Conservation (phyloP, 805 yeast genomes). For the Spathaspora gorwiae region DNA sequence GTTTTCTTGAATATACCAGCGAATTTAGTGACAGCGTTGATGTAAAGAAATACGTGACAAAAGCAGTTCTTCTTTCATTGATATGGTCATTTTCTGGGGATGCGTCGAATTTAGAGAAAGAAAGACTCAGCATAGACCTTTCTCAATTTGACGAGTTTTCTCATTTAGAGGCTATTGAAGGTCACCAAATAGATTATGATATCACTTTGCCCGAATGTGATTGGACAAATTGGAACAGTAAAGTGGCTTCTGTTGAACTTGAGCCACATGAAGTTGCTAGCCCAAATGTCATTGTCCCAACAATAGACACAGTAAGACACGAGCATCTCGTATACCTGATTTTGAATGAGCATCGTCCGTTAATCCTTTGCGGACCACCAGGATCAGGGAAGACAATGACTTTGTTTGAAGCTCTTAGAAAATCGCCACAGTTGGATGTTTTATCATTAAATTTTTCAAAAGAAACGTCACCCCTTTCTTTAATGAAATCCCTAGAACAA, state of each 20-base stretch:
- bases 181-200: slow-evolving; percentile 37
- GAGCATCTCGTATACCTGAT: slow-evolving; percentile 56
- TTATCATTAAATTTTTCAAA: slow-evolving; percentile 78
- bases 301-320: slow-evolving; percentile 70
- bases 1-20: slow-evolving; percentile 7
- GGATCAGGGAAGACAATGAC: slow-evolving; percentile 98
- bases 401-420: slow-evolving; percentile 60
- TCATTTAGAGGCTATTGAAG: slow-evolving; percentile 3
- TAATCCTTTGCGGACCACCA: slow-evolving; percentile 90
- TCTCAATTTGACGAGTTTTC: slow-evolving; percentile 13
- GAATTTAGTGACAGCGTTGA: slow-evolving; percentile 17
- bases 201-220: slow-evolving; percentile 41
- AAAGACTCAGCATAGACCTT: slow-evolving; percentile 28
- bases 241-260: slow-evolving; percentile 41
- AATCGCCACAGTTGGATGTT: slow-evolving; percentile 53
- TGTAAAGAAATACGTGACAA: slow-evolving; percentile 22
- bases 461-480: slow-evolving; percentile 60
- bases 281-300: slow-evolving; percentile 69
- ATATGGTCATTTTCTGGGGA: slow-evolving; percentile 71
- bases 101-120: slow-evolving; percentile 33
- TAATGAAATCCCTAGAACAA: slow-evolving; percentile 67
- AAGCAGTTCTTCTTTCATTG: slow-evolving; percentile 34
- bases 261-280: slow-evolving; percentile 56
- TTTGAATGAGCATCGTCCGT: slow-evolving; percentile 51
- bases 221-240: slow-evolving; percentile 40